Percentiles rank a stretch among this genome's conserved stretches.
phyloP scores from a whole-genome alignment of 768 basidiomycete genomes.

The Piloderma croceum region DNA sequence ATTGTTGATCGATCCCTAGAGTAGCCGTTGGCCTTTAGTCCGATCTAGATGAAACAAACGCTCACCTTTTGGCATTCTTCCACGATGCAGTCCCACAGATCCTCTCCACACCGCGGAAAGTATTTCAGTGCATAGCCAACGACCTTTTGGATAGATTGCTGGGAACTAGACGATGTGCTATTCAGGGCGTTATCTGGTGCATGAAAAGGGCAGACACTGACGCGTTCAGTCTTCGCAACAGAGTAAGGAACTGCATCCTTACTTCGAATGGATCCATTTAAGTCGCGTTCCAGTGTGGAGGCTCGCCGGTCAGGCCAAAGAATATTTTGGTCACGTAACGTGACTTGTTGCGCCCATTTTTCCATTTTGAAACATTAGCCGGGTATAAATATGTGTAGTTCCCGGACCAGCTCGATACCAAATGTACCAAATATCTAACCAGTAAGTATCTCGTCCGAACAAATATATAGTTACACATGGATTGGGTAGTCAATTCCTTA shows the following conservation, averaged over 20 bases:
- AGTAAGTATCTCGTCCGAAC: too few relatives aligned
- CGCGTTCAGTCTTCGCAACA: slow-evolving; percentile 62
- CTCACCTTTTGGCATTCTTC: slow-evolving; percentile 86
- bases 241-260: slow-evolving; percentile 64
- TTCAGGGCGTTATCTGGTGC: slow-evolving; percentile 15
- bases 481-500: too few relatives aligned
- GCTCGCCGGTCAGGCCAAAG: too few relatives aligned
- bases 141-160: slow-evolving; percentile 84
- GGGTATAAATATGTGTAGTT: too few relatives aligned
- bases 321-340: too few relatives aligned
- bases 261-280: slow-evolving; percentile 74
- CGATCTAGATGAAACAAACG: background rate
- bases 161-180: slow-evolving; percentile 48
- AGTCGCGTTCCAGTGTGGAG: too few relatives aligned
- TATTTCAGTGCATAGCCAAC: slow-evolving; percentile 83
- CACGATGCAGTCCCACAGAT: slow-evolving; percentile 89
- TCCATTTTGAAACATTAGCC: too few relatives aligned
- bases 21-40: background rate
- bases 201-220: slow-evolving; percentile 31
- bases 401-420: too few relatives aligned
- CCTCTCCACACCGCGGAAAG: slow-evolving; percentile 80
- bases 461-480: too few relatives aligned
- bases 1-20: slow-evolving; percentile 77
- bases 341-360: too few relatives aligned
- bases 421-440: too few relatives aligned